These are phyloP conservation scores for Colletotrichum sp. DNA, from an alignment of 2,329 filamentous ascomycete genomes.

Conservation along the genomic window DNA sequence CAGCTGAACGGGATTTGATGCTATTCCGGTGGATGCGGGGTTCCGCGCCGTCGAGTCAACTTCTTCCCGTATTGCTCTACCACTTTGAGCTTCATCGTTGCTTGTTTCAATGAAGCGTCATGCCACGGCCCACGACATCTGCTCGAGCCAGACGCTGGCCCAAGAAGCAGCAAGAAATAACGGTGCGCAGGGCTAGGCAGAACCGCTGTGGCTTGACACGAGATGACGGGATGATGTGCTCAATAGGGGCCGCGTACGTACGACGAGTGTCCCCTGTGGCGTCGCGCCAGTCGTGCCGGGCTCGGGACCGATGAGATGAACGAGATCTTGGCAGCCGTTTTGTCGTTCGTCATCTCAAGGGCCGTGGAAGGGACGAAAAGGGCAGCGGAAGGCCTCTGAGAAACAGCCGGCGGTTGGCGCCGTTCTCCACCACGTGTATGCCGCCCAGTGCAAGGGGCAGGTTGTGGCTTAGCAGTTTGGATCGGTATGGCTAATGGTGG, in stretches of 20 bases:
- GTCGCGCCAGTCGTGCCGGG: slow-evolving; percentile 9
- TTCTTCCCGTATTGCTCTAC: background rate
- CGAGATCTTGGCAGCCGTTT: background rate
- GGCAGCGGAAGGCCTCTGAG: background rate
- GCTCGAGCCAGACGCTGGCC: background rate
- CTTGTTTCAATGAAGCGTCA: slow-evolving; percentile 5
- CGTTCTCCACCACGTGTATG: slow-evolving; percentile 11
- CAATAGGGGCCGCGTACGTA: background rate
- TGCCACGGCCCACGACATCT: background rate
- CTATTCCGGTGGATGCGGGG: background rate
- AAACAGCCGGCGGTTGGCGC: background rate
- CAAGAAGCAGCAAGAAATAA: background rate
- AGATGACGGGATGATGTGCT: background rate
- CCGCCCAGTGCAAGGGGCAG: slow-evolving; percentile 1
- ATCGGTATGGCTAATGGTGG: background rate
- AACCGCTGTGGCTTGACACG: slow-evolving; percentile 1
- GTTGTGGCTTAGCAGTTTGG: slow-evolving; percentile 1
- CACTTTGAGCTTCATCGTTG: background rate
- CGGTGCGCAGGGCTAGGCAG: background rate
- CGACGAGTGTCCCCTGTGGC: background rate
- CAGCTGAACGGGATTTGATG: background rate
- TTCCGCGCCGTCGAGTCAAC: background rate
- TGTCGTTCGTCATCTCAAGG: background rate
- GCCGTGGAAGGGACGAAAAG: background rate
- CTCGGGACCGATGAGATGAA: background rate